Evolutionary conservation across 108 stramenopile genomes (phyloP), one percentile per base, ranked within the genome.

Genomic region (Aurantiochytrium sp.): DNA sequence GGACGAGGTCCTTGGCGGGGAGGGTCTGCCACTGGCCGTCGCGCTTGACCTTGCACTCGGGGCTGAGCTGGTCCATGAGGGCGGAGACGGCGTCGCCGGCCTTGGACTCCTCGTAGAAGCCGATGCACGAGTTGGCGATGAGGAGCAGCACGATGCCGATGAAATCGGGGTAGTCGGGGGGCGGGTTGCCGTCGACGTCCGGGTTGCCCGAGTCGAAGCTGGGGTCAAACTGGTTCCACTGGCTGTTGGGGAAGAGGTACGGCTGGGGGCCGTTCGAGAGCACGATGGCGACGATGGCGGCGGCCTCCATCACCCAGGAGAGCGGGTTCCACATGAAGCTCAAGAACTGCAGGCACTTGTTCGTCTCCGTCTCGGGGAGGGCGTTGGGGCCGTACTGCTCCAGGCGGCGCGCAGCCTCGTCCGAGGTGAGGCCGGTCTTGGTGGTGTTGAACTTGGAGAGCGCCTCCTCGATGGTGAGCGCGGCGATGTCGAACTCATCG

Each of bases 41-140:
- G 22, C 95, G 90, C 89, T 94, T 92, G 89, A 90, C 92, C 4
- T 92, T 92, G 21, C 93, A 92, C 41, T 90, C 73, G 31, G 95
- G 95, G 86, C 91, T 91, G 85, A 95, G 91, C 52, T 92, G 91
- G 22, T 86, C 87, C 90, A 95, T 95, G 81, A 95, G 89, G 4
- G 95, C 95, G 1, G 92, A 92, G 37, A 95, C 90, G 31, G 95
- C 95, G 86, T 95, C 91, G 5, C 94, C 95, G 5, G 95, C 95
- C 88, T 94, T 95, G 30, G 41, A 50, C 36, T 86, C 87, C 88
- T 91, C 91, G 68, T 88, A 88, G 85, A 68, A 90, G 45, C 87
- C 87, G 3, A 87, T 30, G 87, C 53, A 68, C 39, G 89, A 65
- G 69, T 90, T 87, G 48, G 69, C 39, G 55, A 88, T 69, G 37